Base-by-base conservation (phyloP, 257 asterid genomes). In the Solanum infundibuliforme region DNA sequence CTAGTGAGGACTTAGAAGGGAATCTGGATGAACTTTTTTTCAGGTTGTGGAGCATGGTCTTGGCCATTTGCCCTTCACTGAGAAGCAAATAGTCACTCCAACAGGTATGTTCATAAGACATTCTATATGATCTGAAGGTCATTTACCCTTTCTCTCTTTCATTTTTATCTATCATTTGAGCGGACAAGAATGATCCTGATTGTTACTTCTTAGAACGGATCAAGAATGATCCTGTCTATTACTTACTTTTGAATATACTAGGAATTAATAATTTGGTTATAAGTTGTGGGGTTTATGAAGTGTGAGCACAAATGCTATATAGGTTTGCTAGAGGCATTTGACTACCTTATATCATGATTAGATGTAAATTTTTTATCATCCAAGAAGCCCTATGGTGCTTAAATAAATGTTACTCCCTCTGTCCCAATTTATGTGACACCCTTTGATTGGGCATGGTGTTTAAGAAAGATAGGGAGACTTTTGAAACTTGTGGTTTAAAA, bases 1-100 rank as follows among this genome's bases (percentile, higher is more conserved):
- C 8, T 31, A 81, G 12, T 82, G 16, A 48, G 86, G 55, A 29
- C 71, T 82, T 31, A 48, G 31, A 82, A 81, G 43, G 43, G 58
- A 46, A 82, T 48, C 8, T 31, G 3, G 29, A 31, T 82, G 21
- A 31, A 48, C 25, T 68, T 46, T 39, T 71, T 94, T 36, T 92
- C 90, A 97, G 99, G 98, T 97, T 90, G 99, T 95, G 91, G 99
- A 97, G 94, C 98, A 96, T 91, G 99, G 99, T 89, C 98, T 97
- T 76, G 99, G 99, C 39, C 98, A 96, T 88, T 90, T 97, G 87
- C 99, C 99, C 52, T 97, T 97, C 94, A 95, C 98, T 46, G 99
- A 97, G 95, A 97, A 94, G 94, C 99, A 96, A 93, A 84, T 97
- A 84, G 92, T 94, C 90, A 97, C 99, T 83, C 99, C 99, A 71